Conservation (phyloP, 345 rosid species). For the Lepidium sativum region DNA sequence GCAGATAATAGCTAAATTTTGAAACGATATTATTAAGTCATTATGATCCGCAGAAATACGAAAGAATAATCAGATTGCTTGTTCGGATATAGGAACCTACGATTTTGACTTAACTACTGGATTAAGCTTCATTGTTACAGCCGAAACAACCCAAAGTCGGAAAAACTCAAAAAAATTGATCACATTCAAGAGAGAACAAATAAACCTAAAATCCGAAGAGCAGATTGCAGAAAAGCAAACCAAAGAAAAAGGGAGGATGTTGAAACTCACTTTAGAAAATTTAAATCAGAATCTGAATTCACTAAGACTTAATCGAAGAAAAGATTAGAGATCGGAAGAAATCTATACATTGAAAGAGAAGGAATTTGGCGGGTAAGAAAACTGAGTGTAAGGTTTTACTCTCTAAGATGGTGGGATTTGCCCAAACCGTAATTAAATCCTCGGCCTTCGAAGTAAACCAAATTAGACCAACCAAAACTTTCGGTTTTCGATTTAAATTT, state of each 20-base stretch:
- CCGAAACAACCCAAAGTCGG: neutral
- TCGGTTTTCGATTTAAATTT: too few relatives aligned
- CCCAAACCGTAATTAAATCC: neutral
- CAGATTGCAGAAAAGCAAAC: neutral
- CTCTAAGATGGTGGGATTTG: neutral
- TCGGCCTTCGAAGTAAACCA: too few relatives aligned
- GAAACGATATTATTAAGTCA: neutral
- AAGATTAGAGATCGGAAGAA: neutral
- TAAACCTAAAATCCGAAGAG: neutral
- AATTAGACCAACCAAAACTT: too few relatives aligned
- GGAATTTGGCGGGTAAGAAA: constrained; percentile 15
- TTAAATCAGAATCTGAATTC: neutral
- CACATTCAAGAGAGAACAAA: neutral
- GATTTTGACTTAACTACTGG: neutral
- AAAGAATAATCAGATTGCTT: neutral
- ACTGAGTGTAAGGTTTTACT: constrained; percentile 17
- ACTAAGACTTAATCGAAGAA: neutral
- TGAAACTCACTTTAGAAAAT: neutral
- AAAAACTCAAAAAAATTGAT: neutral
- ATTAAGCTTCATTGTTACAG: too few relatives aligned
- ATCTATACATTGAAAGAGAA: neutral
- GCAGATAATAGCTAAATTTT: too few relatives aligned
- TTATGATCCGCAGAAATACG: neutral
- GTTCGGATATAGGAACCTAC: neutral
- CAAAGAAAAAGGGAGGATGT: neutral